phyloP scores from a whole-genome alignment of 2,329 filamentous ascomycete genomes.

The Arthroderma sp. region DNA sequence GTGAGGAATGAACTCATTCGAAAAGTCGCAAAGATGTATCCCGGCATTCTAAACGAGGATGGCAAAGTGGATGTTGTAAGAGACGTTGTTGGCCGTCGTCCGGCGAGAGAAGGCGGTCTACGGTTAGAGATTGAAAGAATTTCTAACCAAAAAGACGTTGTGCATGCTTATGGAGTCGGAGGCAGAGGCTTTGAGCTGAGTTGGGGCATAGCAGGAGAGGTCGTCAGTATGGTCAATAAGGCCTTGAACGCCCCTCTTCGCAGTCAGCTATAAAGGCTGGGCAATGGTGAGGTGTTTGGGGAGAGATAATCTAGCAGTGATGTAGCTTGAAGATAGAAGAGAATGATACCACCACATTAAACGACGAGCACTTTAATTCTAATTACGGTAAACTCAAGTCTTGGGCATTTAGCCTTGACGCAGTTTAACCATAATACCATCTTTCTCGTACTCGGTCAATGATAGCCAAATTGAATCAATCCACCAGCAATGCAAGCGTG shows the following conservation, averaged over 20 bases:
- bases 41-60: constrained; percentile 23
- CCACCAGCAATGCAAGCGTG: too few relatives aligned
- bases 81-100: constrained; percentile 35
- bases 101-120: constrained; percentile 34
- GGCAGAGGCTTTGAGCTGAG: constrained; percentile 50
- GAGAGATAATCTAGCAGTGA: neutral
- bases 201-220: constrained; percentile 45
- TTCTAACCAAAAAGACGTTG: constrained; percentile 16
- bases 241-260: neutral
- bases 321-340: neutral
- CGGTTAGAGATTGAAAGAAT: constrained; percentile 40
- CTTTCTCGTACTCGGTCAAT: constrained; percentile 15
- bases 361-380: neutral
- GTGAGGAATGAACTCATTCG: constrained; percentile 37
- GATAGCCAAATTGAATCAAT: constrained; percentile 14
- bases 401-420: constrained; percentile 12
- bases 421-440: constrained; percentile 17
- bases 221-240: constrained; percentile 29
- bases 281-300: neutral
- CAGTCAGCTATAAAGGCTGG: constrained; percentile 2
- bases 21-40: constrained; percentile 29
- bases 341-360: neutral
- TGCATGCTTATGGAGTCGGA: constrained; percentile 49
- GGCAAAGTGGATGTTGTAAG: constrained; percentile 30
- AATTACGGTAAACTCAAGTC: neutral